Percentiles rank a stretch among this genome's conserved stretches.
Evolutionary conservation across 2,329 filamentous ascomycete species (phyloP).

Genomic region (Plectosphaerella sp.): DNA sequence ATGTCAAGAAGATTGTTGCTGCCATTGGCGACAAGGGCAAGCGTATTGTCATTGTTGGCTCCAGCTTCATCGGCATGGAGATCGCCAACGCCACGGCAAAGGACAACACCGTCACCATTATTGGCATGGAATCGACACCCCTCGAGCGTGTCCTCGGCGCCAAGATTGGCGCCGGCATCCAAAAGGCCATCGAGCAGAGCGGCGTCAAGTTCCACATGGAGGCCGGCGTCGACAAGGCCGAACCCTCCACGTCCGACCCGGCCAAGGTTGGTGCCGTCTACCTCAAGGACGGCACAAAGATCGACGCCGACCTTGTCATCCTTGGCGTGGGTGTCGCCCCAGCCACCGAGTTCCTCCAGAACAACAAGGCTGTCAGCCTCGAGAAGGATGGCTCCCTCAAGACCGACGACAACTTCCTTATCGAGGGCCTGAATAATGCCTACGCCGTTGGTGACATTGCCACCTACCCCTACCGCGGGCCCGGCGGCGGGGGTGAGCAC

Average conservation of each 20-base stretch:
- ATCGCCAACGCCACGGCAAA: constrained; percentile 78
- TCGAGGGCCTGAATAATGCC: constrained; percentile 73
- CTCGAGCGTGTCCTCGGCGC: constrained; percentile 83
- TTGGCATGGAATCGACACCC: constrained; percentile 84
- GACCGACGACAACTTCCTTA: constrained; percentile 75
- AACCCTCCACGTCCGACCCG: constrained; percentile 61
- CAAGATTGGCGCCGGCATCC: constrained; percentile 76
- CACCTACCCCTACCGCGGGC: constrained; percentile 89
- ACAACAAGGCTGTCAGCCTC: constrained; percentile 65
- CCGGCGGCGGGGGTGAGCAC: constrained; percentile 68
- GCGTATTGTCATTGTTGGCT: constrained; percentile 89
- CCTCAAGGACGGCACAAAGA: constrained; percentile 78
- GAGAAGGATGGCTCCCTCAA: constrained; percentile 81
- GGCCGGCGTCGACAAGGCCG: constrained; percentile 78
- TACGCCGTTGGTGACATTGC: constrained; percentile 96
- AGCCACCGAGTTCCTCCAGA: constrained; percentile 75
- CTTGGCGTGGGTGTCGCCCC: constrained; percentile 87
- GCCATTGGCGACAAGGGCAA: constrained; percentile 81
- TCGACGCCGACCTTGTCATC: constrained; percentile 86
- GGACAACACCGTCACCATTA: constrained; percentile 77
- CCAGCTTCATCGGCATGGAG: constrained; percentile 97
- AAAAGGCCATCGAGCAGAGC: constrained; percentile 73
- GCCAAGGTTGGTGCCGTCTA: constrained; percentile 74
- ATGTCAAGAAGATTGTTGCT: constrained; percentile 71
- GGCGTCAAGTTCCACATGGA: constrained; percentile 85